Evolutionary conservation across 116 monocot species (phyloP).

Genomic region (Cymodocea nodosa): DNA sequence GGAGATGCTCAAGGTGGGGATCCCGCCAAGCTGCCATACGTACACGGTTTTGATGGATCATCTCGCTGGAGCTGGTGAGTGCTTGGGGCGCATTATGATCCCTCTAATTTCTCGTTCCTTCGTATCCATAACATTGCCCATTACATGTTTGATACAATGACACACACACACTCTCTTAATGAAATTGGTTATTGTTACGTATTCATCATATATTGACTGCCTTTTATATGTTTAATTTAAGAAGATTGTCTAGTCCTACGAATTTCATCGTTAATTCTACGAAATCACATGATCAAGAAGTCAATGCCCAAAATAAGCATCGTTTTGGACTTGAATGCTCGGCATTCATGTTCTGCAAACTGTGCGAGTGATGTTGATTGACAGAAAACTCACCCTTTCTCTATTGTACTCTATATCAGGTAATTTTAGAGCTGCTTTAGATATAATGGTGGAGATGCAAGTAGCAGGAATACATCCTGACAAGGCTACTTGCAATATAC

Average conservation of each 20-base stretch:
- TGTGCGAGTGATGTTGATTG: too few relatives aligned
- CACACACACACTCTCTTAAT: too few relatives aligned
- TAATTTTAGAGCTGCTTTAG: constrained; percentile 51
- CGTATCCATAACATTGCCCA: not conserved
- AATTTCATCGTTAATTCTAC: too few relatives aligned
- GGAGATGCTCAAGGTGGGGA: constrained; percentile 59
- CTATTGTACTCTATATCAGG: constrained; percentile 23
- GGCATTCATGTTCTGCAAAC: too few relatives aligned
- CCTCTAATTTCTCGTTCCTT: not conserved
- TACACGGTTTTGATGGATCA: constrained; percentile 76
- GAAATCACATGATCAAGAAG: too few relatives aligned
- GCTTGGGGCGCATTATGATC: not conserved
- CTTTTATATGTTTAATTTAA: too few relatives aligned
- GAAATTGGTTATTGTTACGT: too few relatives aligned
- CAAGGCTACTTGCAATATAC: constrained; percentile 80
- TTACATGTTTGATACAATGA: constrained; percentile 7
- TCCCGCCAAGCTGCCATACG: constrained; percentile 56
- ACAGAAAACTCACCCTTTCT: too few relatives aligned
- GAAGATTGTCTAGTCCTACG: too few relatives aligned
- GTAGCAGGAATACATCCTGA: constrained; percentile 58
- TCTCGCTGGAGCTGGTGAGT: constrained; percentile 45
- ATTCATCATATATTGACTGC: too few relatives aligned
- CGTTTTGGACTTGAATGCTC: too few relatives aligned
- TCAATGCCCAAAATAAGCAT: too few relatives aligned
- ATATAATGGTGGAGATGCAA: constrained; percentile 57